Evolutionary conservation across 1,139 yeast genomes (phyloP), one percentile per base, ranked within the genome.

Genomic region (Eremothecium coryli): DNA sequence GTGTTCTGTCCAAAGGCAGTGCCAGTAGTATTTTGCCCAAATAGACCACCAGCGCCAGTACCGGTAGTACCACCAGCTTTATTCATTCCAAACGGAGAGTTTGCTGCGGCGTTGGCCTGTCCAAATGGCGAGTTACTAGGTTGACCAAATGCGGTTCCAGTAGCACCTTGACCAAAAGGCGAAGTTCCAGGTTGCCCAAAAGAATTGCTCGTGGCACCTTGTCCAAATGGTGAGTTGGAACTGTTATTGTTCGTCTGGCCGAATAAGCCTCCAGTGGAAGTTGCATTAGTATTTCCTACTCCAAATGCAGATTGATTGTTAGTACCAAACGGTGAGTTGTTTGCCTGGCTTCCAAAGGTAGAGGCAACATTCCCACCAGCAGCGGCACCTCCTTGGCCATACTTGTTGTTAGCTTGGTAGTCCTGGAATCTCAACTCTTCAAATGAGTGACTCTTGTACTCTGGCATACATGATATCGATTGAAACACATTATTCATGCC

Each of bases 341-440:
- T 25, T 18, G 45, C 25, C 29, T 41, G 36, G 15, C 54, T 41
- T 22, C 61, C 61, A 40, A 58, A 56, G 22, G 60, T 54, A 29
- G 60, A 48, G 26, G 54, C 47, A 36, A 53, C 37, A 32, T 54
- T 42, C 16, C 37, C 37, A 16, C 37, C 31, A 31, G 45, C 49
- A 29, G 43, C 42, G 35, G 42, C 34, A 21, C 47, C 49, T 11
- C 52, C 37, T 17, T 38, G 34, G 17, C 42, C 40, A 35, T 42
- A 48, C 37, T 77, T 71, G 46, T 93, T 69, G 42, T 74, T 75
- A 43, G 77, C 84, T 50, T 77, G 76, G 56, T 90, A 90, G 61
- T 90, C 99, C 58, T 82, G 90, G 48, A 73, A 64, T 56, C 99
- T 71, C 59, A 90, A 70, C 57, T 90, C 98, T 58, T 88, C 96